Evolutionary conservation across 768 basidiomycete species (phyloP).

Genomic region (Lactarius evosmus): DNA sequence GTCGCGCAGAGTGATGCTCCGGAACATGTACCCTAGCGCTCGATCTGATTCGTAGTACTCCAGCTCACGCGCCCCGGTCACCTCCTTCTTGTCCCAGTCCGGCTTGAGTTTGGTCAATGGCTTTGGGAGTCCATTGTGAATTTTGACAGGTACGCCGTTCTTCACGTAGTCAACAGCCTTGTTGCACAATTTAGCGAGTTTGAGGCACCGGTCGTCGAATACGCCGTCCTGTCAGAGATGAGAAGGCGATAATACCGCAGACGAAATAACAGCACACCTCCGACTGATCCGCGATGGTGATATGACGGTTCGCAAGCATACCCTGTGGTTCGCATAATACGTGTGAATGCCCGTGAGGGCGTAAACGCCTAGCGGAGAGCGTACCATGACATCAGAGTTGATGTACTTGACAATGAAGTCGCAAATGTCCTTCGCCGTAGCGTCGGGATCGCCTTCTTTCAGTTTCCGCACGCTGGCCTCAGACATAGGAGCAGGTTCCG

Average conservation of each 20-base stretch:
- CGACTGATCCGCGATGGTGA: slow-evolving; percentile 76
- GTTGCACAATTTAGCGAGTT: slow-evolving; percentile 47
- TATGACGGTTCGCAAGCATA: slow-evolving; percentile 60
- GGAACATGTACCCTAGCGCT: slow-evolving; percentile 50
- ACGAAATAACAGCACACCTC: slow-evolving; percentile 41
- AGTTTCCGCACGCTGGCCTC: slow-evolving; percentile 30
- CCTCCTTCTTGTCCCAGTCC: neutral
- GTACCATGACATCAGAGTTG: slow-evolving; percentile 72
- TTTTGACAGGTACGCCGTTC: slow-evolving; percentile 62
- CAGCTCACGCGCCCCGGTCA: slow-evolving; percentile 43
- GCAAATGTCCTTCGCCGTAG: slow-evolving; percentile 66
- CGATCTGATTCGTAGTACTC: slow-evolving; percentile 71
- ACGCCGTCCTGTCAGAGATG: slow-evolving; percentile 51
- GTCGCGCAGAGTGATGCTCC: neutral
- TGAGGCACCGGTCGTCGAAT: slow-evolving; percentile 51
- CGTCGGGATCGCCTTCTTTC: slow-evolving; percentile 38
- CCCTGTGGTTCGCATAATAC: slow-evolving; percentile 48
- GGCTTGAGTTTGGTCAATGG: neutral
- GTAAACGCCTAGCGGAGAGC: slow-evolving; percentile 23
- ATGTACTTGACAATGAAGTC: slow-evolving; percentile 83
- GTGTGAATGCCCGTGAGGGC: too few species aligned
- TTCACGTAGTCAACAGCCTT: slow-evolving; percentile 80
- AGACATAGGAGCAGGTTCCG: slow-evolving; percentile 62
- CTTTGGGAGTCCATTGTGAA: slow-evolving; percentile 32
- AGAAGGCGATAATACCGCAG: neutral